Base-by-base conservation (phyloP, 352 stramenopile genomes). In the Pythium aquatile region DNA sequence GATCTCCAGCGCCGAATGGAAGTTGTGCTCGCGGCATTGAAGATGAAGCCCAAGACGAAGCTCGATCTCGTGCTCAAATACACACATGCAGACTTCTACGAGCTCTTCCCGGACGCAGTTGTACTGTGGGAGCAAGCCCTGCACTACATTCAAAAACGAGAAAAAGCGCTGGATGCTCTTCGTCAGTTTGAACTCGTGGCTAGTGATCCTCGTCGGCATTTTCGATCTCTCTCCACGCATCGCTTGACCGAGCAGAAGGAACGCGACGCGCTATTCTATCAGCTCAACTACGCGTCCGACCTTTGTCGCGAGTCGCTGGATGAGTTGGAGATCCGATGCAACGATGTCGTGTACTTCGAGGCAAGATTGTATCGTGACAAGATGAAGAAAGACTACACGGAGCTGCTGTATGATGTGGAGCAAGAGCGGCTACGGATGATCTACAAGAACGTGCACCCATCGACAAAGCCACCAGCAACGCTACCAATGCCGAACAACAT, bases 11-110 rank as follows among this genome's bases (percentile, higher is more conserved):
- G 66, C 29, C 76, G 83, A 0, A 87, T 92, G 77, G 81, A 88
- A 57, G 62, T 55, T 0, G 79, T 87, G 16, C 56, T 92, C 10
- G 74, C 67, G 7, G 65, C 62, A 1, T 65, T 92, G 9, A 65
- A 70, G 32, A 65, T 91, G 58, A 75, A 74, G 5, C 71, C 83
- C 4, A 84, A 87, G 53, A 46, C 65, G 2, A 92, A 92, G 29
- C 65, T 89, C 5, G 73, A 82, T 16, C 63, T 90, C n/a, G 80
- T 91, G n/a, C 73, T 91, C 9, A 91, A 90, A 68, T 91, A 91
- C 53, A 91, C 83, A 1, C 75, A 87, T 11, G 68, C 58, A 0
- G 76, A 83, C 32, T 56, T 81, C 53, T 90, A 82, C 69, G 72
- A 87, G n/a, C 71, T 71, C 24, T 88, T 92, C 40, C 62, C 78